Evolutionary conservation across 2,329 filamentous ascomycete genomes (phyloP).

Genomic region (Pyrenophora graminea): DNA sequence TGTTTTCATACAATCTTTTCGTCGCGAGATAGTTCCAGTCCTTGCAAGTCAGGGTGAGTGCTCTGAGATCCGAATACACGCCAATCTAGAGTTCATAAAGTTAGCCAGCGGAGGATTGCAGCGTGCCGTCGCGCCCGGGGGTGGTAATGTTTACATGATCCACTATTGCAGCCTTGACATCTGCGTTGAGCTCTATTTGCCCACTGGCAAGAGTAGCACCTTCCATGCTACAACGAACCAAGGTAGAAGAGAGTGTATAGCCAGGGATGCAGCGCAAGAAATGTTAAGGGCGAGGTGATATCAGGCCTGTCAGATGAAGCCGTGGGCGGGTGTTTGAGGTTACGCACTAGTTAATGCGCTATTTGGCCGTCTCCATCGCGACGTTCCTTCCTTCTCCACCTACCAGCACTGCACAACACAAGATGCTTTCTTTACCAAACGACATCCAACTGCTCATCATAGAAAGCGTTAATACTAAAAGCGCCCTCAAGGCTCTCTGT

Average conservation of each 20-base stretch:
- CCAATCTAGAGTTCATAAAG: background rate
- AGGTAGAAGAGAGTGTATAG: too few relatives aligned
- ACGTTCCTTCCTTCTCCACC: background rate
- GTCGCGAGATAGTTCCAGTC: constrained; percentile 8
- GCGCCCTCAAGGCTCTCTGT: constrained; percentile 3
- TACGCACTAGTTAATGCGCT: too few relatives aligned
- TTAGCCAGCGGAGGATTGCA: background rate
- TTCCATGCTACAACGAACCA: background rate
- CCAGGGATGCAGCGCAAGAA: too few relatives aligned
- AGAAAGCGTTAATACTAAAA: background rate
- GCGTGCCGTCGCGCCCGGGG: too few relatives aligned
- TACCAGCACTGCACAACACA: background rate
- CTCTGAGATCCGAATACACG: constrained; percentile 8
- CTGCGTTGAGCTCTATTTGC: too few relatives aligned
- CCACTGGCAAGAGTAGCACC: too few relatives aligned
- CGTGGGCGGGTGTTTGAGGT: background rate
- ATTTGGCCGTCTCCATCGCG: too few relatives aligned
- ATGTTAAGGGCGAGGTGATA: too few relatives aligned
- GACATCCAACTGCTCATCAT: constrained; percentile 3
- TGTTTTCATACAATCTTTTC: constrained; percentile 4
- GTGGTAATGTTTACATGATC: background rate
- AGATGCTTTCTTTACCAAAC: background rate
- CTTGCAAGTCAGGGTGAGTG: constrained; percentile 9
- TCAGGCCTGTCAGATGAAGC: background rate
- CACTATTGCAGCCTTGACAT: background rate